Conservation (phyloP, 129 eudicot genomes). For the Smallanthus sonchifolius region DNA sequence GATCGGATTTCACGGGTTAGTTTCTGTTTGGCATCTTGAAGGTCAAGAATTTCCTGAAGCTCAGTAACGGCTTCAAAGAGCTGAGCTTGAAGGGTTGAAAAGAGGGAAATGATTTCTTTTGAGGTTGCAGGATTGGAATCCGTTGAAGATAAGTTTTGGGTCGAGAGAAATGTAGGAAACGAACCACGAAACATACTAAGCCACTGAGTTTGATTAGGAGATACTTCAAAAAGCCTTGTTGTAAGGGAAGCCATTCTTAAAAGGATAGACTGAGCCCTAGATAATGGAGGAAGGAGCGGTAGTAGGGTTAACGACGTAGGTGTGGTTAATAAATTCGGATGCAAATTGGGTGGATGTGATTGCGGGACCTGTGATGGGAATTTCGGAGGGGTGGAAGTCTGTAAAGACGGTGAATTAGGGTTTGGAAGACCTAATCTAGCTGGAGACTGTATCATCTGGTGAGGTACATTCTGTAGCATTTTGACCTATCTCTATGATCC, state of each 20-base stretch:
- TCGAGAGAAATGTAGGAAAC: constrained; percentile 61
- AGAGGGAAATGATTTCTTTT: constrained; percentile 61
- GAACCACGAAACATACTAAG: constrained; percentile 76
- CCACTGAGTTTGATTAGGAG: constrained; percentile 85
- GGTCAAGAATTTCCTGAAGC: constrained; percentile 96
- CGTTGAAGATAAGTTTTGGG: constrained; percentile 41
- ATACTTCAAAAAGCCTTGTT: constrained; percentile 74
- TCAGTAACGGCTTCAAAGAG: constrained; percentile 85
- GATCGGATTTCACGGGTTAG: constrained; percentile 56
- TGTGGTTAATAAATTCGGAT: constrained; percentile 35
- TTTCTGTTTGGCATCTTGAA: constrained; percentile 78
- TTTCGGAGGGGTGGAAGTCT: constrained; percentile 54
- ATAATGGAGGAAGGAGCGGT: constrained; percentile 83
- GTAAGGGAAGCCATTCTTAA: constrained; percentile 74
- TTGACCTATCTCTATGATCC: constrained; percentile 27
- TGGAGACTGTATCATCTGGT: constrained; percentile 82
- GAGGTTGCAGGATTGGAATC: constrained; percentile 50
- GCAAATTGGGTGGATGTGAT: constrained; percentile 44
- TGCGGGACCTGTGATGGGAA: constrained; percentile 57
- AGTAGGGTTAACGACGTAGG: constrained; percentile 66
- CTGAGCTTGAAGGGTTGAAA: constrained; percentile 72
- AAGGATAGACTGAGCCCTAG: constrained; percentile 82
- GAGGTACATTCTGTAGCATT: constrained; percentile 81
- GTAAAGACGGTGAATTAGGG: constrained; percentile 88
- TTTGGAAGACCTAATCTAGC: constrained; percentile 89